A percentile compares a stretch with the other conserved stretches of the same genome.
Evolutionary conservation across 371 early-diverging fungal species (phyloP).

Genomic region (Sporodiniella umbellata): DNA sequence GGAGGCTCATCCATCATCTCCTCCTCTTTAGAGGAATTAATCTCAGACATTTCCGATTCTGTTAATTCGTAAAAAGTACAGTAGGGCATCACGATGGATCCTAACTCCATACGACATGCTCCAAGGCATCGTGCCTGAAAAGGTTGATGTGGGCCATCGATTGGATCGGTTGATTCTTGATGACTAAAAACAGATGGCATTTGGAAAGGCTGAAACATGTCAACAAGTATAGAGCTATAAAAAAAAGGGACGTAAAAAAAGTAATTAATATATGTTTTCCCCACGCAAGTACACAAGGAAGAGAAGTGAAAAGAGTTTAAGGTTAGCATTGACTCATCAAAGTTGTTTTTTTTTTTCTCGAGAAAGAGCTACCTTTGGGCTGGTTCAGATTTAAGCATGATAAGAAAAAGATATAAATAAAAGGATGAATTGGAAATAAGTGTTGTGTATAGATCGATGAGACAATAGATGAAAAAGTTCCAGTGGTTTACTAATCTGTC

Average conservation of each 20-base stretch:
- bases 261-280: neutral
- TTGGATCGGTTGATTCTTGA: constrained; percentile 11
- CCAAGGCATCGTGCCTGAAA: constrained; percentile 35
- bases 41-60: constrained; percentile 44
- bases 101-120: constrained; percentile 19
- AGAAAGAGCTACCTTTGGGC: neutral
- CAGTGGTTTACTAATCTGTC: neutral
- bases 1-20: constrained; percentile 1
- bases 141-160: constrained; percentile 20
- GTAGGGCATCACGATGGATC: constrained; percentile 11
- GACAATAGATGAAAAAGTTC: neutral
- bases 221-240: neutral
- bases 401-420: neutral
- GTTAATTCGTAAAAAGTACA: constrained; percentile 38
- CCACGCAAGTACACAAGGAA: too few species aligned
- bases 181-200: constrained; percentile 6
- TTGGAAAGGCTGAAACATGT: constrained; percentile 14
- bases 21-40: neutral
- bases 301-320: too few species aligned
- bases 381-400: neutral
- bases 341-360: too few species aligned
- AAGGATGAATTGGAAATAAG: neutral
- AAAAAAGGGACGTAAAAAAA: neutral
- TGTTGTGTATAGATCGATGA: constrained; percentile 1
- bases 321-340: too few species aligned